phyloP scores from a whole-genome alignment of 495 filamentous ascomycete genomes.

The Sordaria brevicollis region DNA sequence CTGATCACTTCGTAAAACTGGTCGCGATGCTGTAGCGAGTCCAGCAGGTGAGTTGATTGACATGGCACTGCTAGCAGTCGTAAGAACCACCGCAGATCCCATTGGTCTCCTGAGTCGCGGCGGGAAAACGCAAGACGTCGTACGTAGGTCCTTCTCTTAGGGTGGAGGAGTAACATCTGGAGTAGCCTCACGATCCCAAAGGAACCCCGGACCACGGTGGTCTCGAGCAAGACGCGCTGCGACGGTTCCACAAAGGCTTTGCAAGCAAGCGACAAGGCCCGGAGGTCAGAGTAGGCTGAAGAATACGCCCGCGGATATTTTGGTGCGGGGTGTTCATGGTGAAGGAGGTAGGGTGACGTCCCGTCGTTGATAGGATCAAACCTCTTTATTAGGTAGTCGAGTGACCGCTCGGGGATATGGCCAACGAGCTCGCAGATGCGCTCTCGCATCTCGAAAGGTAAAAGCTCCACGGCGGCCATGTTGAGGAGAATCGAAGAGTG shows the following conservation, averaged over 20 bases:
- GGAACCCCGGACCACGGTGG: not conserved
- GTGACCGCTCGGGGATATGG: no score
- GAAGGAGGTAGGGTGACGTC: no score
- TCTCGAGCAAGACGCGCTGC: not conserved
- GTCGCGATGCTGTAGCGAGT: not conserved
- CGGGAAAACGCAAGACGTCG: not conserved
- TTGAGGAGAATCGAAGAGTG: no score
- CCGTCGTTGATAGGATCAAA: no score
- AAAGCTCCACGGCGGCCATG: no score
- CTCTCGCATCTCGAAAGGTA: no score
- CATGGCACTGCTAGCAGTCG: not conserved
- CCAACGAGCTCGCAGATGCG: no score
- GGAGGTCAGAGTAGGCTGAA: not conserved
- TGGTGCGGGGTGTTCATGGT: no score
- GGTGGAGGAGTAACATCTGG: not conserved
- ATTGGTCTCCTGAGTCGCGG: no score
- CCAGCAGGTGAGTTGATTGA: not conserved
- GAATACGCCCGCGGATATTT: no score
- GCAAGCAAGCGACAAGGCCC: not conserved
- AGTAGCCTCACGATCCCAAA: not conserved
- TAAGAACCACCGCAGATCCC: no score
- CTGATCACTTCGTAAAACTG: not conserved
- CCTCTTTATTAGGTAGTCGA: no score
- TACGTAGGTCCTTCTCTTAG: not conserved
- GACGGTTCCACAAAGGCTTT: not conserved